phyloP scores from a whole-genome alignment of 495 filamentous ascomycete species.

The Annulohypoxylon nitens region DNA sequence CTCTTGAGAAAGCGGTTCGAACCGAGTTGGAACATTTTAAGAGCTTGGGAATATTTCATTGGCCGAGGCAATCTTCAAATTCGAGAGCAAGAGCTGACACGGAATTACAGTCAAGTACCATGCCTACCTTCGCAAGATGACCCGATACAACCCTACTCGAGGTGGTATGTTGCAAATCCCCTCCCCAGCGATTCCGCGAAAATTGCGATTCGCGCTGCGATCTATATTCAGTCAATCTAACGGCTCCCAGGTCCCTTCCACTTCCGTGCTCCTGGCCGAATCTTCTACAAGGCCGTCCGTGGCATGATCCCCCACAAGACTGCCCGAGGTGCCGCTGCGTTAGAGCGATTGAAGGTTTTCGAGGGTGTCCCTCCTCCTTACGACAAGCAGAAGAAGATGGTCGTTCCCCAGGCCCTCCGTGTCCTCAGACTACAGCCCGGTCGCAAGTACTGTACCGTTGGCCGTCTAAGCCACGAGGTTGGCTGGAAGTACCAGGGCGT shows the following conservation, averaged over 20 bases:
- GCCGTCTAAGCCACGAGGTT: conserved; percentile 96
- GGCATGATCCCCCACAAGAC: conserved; percentile 99
- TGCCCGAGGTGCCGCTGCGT: conserved; percentile 91
- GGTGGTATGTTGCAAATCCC: conserved; percentile 75
- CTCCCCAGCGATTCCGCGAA: conserved; percentile 32
- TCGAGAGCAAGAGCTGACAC: conserved; percentile 49
- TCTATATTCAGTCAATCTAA: conserved; percentile 54
- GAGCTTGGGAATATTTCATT: conserved; percentile 25
- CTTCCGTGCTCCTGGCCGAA: conserved; percentile 97
- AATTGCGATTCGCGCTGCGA: conserved; percentile 12
- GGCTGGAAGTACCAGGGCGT: conserved; percentile 99
- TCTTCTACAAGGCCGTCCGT: conserved; percentile 99
- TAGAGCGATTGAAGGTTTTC: conserved; percentile 99
- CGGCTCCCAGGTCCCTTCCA: conserved; percentile 87
- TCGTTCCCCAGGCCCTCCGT: conserved; percentile 97
- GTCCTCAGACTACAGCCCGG: conserved; percentile 95
- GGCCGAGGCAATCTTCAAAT: conserved; percentile 6
- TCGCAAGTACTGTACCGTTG: conserved; percentile 99
- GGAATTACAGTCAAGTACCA: conserved; percentile 93
- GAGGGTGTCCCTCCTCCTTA: conserved; percentile 99
- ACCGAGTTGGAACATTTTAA: conserved; percentile 20
- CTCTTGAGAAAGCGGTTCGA: conserved; percentile 19
- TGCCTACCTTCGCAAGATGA: conserved; percentile 99
- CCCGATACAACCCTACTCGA: conserved; percentile 98
- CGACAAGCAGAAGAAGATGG: conserved; percentile 99